phyloP scores from a whole-genome alignment of 305 asterid genomes.

The Fraxinus ornus region DNA sequence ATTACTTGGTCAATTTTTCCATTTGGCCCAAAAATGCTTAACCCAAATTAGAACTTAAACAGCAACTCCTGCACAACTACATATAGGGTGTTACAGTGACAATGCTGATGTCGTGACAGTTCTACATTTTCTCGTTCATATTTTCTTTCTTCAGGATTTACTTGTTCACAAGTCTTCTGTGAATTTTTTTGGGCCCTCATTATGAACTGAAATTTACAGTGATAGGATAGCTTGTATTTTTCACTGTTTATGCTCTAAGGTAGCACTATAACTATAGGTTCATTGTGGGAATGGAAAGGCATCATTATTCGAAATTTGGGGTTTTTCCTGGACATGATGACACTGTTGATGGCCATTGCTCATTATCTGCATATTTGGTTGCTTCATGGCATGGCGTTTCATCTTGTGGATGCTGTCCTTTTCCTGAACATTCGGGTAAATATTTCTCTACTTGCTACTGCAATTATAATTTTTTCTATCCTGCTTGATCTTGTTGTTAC shows the following conservation, averaged over 20 bases:
- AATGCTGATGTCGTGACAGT: not conserved
- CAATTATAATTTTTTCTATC: conserved; percentile 1
- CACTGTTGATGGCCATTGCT: conserved; percentile 74
- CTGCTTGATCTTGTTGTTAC: conserved; percentile 12
- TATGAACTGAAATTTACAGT: not conserved
- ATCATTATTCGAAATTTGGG: conserved; percentile 66
- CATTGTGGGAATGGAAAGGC: conserved; percentile 81
- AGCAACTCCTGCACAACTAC: not conserved
- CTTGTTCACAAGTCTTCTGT: not conserved
- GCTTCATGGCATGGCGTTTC: conserved; percentile 93
- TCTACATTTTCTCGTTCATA: not conserved
- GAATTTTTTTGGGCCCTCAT: not conserved
- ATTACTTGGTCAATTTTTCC: not conserved
- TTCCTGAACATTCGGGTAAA: conserved; percentile 81
- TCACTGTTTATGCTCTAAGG: conserved; percentile 7
- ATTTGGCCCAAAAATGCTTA: not conserved
- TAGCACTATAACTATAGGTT: conserved; percentile 44
- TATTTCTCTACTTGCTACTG: conserved; percentile 18
- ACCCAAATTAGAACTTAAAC: not conserved
- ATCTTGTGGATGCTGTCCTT: conserved; percentile 77
- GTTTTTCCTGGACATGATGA: conserved; percentile 83
- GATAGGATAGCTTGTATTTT: not conserved
- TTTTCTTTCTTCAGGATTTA: not conserved
- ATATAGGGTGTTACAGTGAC: not conserved
- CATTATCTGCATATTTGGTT: conserved; percentile 88